Conservation (phyloP, 805 yeast species). For the Lipomyces mesembrius region DNA sequence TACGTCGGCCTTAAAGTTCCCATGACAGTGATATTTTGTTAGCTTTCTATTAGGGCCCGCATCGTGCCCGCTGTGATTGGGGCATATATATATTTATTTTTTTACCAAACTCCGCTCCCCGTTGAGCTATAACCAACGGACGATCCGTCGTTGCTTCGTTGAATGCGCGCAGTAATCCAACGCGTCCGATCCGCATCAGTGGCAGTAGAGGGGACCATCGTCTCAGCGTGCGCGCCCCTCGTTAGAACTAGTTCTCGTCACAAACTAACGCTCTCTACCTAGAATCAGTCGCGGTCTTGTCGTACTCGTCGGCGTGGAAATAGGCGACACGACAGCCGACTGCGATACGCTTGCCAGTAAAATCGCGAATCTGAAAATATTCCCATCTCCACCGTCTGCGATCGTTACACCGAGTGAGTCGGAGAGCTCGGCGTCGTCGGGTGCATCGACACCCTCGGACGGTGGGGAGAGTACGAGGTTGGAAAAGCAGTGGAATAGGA, state of each 20-base stretch:
- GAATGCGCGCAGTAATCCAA: conserved; percentile 89
- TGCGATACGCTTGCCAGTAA: conserved; percentile 70
- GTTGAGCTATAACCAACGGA: not conserved
- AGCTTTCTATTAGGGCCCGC: too few species aligned
- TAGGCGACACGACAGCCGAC: conserved; percentile 76
- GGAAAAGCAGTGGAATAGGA: conserved; percentile 72
- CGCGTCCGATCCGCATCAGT: conserved; percentile 89
- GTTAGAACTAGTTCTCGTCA: not conserved
- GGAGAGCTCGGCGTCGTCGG: conserved; percentile 47
- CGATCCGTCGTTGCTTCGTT: not conserved
- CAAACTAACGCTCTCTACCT: conserved; percentile 6
- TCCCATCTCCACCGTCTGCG: conserved; percentile 53
- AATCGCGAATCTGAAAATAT: conserved; percentile 65
- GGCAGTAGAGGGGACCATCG: conserved; percentile 69
- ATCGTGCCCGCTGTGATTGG: too few species aligned
- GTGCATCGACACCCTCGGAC: conserved; percentile 2
- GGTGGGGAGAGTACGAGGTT: not conserved
- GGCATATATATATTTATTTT: too few species aligned
- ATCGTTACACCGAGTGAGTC: conserved; percentile 53
- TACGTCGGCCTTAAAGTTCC: too few species aligned
- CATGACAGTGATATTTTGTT: too few species aligned
- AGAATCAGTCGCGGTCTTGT: conserved; percentile 71
- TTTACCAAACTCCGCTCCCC: too few species aligned
- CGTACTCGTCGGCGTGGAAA: conserved; percentile 82
- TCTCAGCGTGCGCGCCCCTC: conserved; percentile 59